Conservation (phyloP, 2,329 filamentous ascomycete species). For the Calonectria hawksworthii region DNA sequence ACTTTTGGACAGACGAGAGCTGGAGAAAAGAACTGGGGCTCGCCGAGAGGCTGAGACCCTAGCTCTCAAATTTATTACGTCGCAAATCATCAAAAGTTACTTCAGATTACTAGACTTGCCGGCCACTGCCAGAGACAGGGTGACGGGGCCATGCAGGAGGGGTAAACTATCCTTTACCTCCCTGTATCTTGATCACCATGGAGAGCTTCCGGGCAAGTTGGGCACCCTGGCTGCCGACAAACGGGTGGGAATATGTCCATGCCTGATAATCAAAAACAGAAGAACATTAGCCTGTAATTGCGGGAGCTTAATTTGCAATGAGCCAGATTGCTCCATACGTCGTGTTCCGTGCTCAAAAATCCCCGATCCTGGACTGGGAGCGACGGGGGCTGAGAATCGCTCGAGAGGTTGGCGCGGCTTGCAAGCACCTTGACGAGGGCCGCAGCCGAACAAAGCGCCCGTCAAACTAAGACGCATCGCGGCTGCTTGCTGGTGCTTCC, state of each 20-base stretch:
- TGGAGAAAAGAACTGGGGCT: conserved; percentile 1
- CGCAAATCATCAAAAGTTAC: conserved; percentile 6
- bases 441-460: conserved; percentile 40
- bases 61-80: conserved; percentile 5
- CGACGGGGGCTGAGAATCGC: not conserved
- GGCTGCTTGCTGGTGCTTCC: conserved; percentile 18
- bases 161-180: not conserved
- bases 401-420: conserved; percentile 33
- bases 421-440: conserved; percentile 8
- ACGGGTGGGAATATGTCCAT: conserved; percentile 4
- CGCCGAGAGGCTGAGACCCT: conserved; percentile 4
- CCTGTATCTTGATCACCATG: conserved; percentile 3
- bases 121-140: not conserved
- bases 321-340: not conserved
- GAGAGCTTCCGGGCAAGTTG: not conserved
- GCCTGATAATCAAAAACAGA: not conserved
- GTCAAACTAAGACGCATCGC: conserved; percentile 14
- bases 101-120: not conserved
- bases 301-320: conserved; percentile 32
- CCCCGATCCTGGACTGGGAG: not conserved
- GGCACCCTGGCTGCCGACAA: not conserved
- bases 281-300: conserved; percentile 31
- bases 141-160: conserved; percentile 1
- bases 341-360: not conserved
- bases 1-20: not conserved